A percentile compares a stretch with the other conserved stretches of the same genome.
Evolutionary conservation across 176 grass and related monocot genomes (phyloP).

Genomic region (Lolium perenne): DNA sequence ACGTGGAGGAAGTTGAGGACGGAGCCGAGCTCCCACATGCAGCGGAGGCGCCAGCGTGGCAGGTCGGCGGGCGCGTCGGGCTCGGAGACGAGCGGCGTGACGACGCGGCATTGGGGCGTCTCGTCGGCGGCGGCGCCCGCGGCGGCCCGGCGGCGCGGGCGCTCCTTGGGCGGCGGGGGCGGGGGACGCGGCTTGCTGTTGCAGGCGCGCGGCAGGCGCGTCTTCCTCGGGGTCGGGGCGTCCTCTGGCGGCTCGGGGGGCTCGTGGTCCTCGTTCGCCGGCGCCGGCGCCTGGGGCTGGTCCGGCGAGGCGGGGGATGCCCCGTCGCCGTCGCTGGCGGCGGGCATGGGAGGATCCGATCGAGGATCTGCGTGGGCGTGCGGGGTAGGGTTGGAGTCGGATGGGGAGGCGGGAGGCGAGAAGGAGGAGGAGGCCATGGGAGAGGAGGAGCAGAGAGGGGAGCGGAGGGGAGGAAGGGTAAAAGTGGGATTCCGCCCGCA

Average conservation of each 20-base stretch:
- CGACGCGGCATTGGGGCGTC: conserved; percentile 66
- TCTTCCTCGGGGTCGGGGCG: conserved; percentile 51
- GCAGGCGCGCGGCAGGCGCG: conserved; percentile 86
- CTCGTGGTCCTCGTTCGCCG: conserved; percentile 15
- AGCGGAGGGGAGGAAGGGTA: conserved; percentile 55
- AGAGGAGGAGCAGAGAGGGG: conserved; percentile 14
- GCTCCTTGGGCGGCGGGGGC: conserved; percentile 50
- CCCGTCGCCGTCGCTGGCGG: conserved; percentile 11
- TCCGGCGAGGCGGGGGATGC: conserved; percentile 20
- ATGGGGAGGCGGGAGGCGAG: conserved; percentile 41
- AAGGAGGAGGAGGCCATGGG: conserved; percentile 45
- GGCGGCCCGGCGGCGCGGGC: conserved; percentile 63
- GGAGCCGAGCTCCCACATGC: conserved; percentile 97
- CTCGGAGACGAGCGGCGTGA: conserved; percentile 80
- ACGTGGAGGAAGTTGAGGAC: conserved; percentile 99
- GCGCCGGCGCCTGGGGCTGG: conserved; percentile 10
- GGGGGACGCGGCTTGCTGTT: conserved; percentile 53
- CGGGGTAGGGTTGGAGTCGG: conserved; percentile 54
- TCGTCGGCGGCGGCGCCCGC: conserved; percentile 53
- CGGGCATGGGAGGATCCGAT: conserved; percentile 42
- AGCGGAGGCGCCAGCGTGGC: conserved; percentile 75
- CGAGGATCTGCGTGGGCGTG: conserved; percentile 36
- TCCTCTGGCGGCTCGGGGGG: conserved; percentile 13
- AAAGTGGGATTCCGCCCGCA: conserved; percentile 53
- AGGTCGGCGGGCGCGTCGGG: conserved; percentile 68